These are phyloP conservation scores for Pseudonectria foliicola DNA, from an alignment of 2,329 filamentous ascomycete genomes.

Conservation along the genomic window DNA sequence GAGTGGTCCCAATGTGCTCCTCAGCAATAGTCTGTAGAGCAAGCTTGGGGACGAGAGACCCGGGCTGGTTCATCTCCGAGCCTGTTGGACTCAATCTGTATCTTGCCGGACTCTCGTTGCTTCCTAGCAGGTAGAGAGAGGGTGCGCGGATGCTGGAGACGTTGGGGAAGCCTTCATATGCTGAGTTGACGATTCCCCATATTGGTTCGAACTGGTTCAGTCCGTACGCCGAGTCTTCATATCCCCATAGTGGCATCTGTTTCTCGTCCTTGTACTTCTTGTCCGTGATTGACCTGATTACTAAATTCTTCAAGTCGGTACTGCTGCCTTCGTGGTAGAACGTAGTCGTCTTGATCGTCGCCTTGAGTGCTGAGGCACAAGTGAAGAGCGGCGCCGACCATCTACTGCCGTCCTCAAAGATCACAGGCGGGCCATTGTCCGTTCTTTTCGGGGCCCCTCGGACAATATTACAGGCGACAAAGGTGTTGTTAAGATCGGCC, in stretches of 20 bases:
- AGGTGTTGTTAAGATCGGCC: constrained; percentile 36
- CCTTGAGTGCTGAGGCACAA: constrained; percentile 35
- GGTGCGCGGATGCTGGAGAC: constrained; percentile 6
- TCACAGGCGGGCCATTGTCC: constrained; percentile 26
- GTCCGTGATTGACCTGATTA: constrained; percentile 25
- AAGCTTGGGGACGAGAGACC: background rate
- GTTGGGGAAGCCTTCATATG: constrained; percentile 9
- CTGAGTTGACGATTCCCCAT: constrained; percentile 15
- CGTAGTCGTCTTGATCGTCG: constrained; percentile 37
- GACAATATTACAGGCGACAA: constrained; percentile 32
- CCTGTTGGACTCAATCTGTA: no score
- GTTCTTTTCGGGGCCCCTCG: constrained; percentile 30
- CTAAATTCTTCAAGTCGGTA: constrained; percentile 26
- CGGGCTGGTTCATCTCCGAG: background rate
- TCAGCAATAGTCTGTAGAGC: constrained; percentile 7
- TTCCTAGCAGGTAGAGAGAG: constrained; percentile 8
- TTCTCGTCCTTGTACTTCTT: constrained; percentile 29
- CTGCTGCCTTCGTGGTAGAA: constrained; percentile 36
- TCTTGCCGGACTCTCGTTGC: background rate
- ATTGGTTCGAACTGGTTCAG: constrained; percentile 12
- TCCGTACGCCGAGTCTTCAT: constrained; percentile 18
- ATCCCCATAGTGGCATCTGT: constrained; percentile 27
- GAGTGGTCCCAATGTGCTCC: background rate
- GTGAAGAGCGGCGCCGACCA: constrained; percentile 38
- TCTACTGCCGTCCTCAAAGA: constrained; percentile 32